Base-by-base conservation (phyloP, 306 rosid genomes). In the Hippophae gyantsensis region DNA sequence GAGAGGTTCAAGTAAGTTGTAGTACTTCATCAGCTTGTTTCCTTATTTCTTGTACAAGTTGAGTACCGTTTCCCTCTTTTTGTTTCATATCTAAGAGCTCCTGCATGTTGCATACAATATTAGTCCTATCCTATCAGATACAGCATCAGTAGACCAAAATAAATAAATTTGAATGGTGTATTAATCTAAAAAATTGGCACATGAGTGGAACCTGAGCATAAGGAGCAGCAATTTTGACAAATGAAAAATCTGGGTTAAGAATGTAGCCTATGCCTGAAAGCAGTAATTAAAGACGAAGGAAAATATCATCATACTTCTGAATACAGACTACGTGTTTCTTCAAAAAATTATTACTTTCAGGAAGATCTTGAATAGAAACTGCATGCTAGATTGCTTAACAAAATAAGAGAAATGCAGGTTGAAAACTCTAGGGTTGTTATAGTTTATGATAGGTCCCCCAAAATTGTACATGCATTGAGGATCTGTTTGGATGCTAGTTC, bases 141-240 rank as follows among this genome's bases (percentile, higher is more conserved):
- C 5, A 32, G 9, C 52, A 32, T 43, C 38, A 50, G 46, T 18
- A 52, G 42, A 59, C 10, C 6, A 56, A 9, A 47, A 49, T 44
- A 32, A 48, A 43, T 59, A 18, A 18, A 18, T 18, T 18, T 18
- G 60, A 57, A 52, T 18, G 32, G 41, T 66, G 10, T 54, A 65
- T 13, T 42, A 53, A 13, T 26, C 10, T 53, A 12, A 49, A 42
- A 10, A 13, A 14, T 47, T 58, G 52, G 40, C 46, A 55, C 44
- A 55, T 41, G 27, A 9, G 11, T 50, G n/a, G 41, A 69, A 92
- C 96, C 95, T 92, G 96, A 1, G 96, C 99, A 85, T 83, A 92
- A 8, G 99, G 99, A 32, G 99, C 93, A 23, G 93, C 99, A 63
- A 88, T 84, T 82, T 92, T 85, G 56, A 76, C 99, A 45, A 92